Evolutionary conservation across 768 basidiomycete genomes (phyloP).

Genomic region (Multifurca ochricompacta): DNA sequence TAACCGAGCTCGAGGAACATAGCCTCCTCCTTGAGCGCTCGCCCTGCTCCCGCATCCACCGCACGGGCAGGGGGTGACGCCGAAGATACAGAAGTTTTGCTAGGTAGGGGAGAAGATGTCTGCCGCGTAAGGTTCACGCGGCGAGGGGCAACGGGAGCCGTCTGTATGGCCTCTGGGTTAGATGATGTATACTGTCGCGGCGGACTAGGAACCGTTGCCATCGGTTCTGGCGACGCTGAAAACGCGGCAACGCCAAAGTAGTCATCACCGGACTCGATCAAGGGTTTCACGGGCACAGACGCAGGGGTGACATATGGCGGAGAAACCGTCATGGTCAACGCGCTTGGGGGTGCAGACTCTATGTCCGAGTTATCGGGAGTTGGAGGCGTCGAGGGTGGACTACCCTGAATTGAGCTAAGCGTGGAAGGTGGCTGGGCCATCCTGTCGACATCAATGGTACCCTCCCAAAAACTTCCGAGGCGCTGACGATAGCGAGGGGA

Average conservation of each 20-base stretch:
- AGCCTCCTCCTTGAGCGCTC: constrained; percentile 58
- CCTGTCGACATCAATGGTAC: constrained; percentile 58
- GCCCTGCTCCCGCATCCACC: constrained; percentile 32
- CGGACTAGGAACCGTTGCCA: neutral
- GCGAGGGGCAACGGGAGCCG: constrained; percentile 43
- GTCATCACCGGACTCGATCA: constrained; percentile 22
- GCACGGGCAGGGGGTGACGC: constrained; percentile 23
- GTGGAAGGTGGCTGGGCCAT: constrained; percentile 10
- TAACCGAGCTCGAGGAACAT: constrained; percentile 59
- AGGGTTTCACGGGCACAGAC: constrained; percentile 21
- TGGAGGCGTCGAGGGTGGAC: constrained; percentile 22
- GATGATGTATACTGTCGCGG: constrained; percentile 26
- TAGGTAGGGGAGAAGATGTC: constrained; percentile 55
- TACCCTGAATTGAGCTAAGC: constrained; percentile 27
- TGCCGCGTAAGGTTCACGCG: constrained; percentile 52
- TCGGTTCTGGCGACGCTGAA: constrained; percentile 1
- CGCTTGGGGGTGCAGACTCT: constrained; percentile 1
- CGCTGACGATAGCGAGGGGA: constrained; percentile 52
- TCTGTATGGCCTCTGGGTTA: constrained; percentile 28
- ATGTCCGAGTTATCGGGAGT: neutral
- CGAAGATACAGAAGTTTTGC: constrained; percentile 5
- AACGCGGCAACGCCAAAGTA: constrained; percentile 25
- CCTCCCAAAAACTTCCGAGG: constrained; percentile 69
- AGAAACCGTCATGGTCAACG: constrained; percentile 17
- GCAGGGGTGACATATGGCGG: constrained; percentile 25